Percentiles rank a stretch among this genome's conserved stretches.
These are phyloP conservation scores for Gyrodon lividus DNA, from an alignment of 768 basidiomycete genomes.

Conservation along the genomic window DNA sequence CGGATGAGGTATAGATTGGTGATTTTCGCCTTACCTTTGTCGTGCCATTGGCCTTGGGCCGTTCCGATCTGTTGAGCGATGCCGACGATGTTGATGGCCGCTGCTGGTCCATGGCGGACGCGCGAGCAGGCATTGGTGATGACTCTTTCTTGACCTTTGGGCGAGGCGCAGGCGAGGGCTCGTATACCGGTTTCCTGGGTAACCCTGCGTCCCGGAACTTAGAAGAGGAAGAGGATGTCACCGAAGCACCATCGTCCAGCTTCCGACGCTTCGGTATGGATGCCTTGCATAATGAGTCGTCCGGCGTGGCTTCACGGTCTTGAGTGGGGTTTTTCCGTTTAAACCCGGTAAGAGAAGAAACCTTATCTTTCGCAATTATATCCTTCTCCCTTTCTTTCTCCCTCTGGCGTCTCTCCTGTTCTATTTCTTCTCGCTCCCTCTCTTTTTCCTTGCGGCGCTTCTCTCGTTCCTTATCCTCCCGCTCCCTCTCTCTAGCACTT, in stretches of 20 bases:
- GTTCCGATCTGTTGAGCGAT: slow-evolving; percentile 18
- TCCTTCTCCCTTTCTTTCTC: slow-evolving; percentile 19
- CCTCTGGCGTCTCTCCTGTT: slow-evolving; percentile 16
- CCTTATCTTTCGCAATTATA: slow-evolving; percentile 24
- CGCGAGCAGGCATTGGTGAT: slow-evolving; percentile 24
- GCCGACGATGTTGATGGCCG: slow-evolving; percentile 6
- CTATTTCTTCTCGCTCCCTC: slow-evolving; percentile 21
- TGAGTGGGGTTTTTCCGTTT: slow-evolving; percentile 42
- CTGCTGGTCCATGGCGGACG: slow-evolving; percentile 13
- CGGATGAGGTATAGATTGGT: slow-evolving; percentile 67
- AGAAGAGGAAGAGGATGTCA: slow-evolving; percentile 10
- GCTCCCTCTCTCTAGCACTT: slow-evolving; percentile 16
- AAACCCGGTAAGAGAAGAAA: slow-evolving; percentile 12
- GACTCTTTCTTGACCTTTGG: slow-evolving; percentile 40
- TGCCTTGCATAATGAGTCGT: slow-evolving; percentile 15
- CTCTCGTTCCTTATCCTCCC: slow-evolving; percentile 24
- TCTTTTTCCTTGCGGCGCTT: slow-evolving; percentile 26
- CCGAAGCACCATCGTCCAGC: slow-evolving; percentile 35
- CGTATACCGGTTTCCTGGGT: slow-evolving; percentile 39
- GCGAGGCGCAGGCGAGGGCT: slow-evolving; percentile 18
- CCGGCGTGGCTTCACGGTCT: slow-evolving; percentile 33
- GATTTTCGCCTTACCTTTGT: slow-evolving; percentile 50
- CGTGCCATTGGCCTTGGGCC: slow-evolving; percentile 17
- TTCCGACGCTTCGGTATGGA: slow-evolving; percentile 42
- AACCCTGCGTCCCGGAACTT: slow-evolving; percentile 27